Evolutionary conservation across 2,329 filamentous ascomycete genomes (phyloP).

Genomic region (Ascochyta clinopodiicola): DNA sequence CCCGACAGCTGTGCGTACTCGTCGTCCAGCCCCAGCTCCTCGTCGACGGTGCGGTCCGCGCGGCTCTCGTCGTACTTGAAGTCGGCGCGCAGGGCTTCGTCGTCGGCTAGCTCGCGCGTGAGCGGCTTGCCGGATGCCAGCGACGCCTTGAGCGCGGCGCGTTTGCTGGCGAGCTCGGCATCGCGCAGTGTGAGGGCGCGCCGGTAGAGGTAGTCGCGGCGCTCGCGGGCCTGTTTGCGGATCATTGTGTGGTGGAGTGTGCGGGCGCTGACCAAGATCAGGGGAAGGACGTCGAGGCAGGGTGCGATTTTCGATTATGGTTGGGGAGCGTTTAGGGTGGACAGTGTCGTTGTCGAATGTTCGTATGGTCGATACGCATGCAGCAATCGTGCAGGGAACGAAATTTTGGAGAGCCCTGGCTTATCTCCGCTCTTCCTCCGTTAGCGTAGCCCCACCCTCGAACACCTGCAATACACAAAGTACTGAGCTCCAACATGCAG

Average conservation of each 20-base stretch:
- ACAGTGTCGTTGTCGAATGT: too few species aligned
- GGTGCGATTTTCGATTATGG: too few species aligned
- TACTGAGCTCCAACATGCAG: too few species aligned
- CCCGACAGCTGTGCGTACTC: slow-evolving; percentile 93
- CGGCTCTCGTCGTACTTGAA: slow-evolving; percentile 92
- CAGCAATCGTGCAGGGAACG: too few species aligned
- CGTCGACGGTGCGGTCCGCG: slow-evolving; percentile 69
- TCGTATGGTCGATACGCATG: too few species aligned
- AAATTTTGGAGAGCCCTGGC: too few species aligned
- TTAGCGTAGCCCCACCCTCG: too few species aligned
- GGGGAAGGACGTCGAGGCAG: too few species aligned
- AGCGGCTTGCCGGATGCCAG: slow-evolving; percentile 88
- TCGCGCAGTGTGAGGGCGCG: slow-evolving; percentile 78
- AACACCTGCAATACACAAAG: too few species aligned
- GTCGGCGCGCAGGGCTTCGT: slow-evolving; percentile 82
- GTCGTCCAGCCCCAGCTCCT: slow-evolving; percentile 79
- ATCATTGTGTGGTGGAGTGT: slow-evolving; percentile 25
- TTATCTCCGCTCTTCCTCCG: too few species aligned
- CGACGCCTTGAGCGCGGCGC: slow-evolving; percentile 83
- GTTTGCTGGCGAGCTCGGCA: slow-evolving; percentile 90
- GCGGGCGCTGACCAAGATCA: too few species aligned
- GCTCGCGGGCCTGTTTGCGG: slow-evolving; percentile 71
- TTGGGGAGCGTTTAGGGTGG: too few species aligned
- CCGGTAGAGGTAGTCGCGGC: slow-evolving; percentile 81
- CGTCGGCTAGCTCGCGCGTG: slow-evolving; percentile 81